Evolutionary conservation across 139 green algal genomes (phyloP), one percentile per base, ranked within the genome.

Genomic region (Chara braunii): DNA sequence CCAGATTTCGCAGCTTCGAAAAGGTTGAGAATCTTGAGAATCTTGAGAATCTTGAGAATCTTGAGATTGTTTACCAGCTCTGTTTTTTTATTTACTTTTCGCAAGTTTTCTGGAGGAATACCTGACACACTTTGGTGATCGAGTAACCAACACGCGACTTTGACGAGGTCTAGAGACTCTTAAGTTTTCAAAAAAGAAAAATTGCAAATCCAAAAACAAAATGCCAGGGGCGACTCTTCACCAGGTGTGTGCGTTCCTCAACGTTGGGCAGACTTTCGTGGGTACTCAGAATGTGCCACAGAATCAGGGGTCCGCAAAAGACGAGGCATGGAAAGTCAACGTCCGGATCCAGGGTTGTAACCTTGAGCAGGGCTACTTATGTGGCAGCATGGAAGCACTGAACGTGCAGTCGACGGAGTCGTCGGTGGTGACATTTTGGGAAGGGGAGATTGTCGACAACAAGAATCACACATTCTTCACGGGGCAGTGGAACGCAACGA

Each of bases 361-460:
- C 54, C 43, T 58, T 3, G 23, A 14, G 8, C 18, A 28, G 5
- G 83, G 83, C 8, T 72, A 71, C 23, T 34, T 89, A 12, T 69
- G 63, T 14, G 84, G 84, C 23, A 74, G 40, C 1, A 89, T 89
- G 84, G 51, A 75, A 37, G 84, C 84, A 3, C 37, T 44, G 29
- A 82, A 86, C 43, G 78, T 87, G 14, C 70, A 71, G 1, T 76
- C 73, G 2, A 37, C 45, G 1, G 28, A 43, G 11, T 30, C 37
- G 2, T 76, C 55, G 23, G 77, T 88, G 35, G 43, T 71, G 22
- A 90, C 84, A 8, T 90, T 85, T 51, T 90, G 84, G 55, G 79
- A 90, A 56, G 86, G 86, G 0, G 83, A 90, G 43, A 85, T 90
- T 35, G 76, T 92, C 34, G 86, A 92, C 75, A 88, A 87, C 50